Evolutionary conservation across 2,329 filamentous ascomycete genomes (phyloP).

Genomic region (Xylaria sp.): DNA sequence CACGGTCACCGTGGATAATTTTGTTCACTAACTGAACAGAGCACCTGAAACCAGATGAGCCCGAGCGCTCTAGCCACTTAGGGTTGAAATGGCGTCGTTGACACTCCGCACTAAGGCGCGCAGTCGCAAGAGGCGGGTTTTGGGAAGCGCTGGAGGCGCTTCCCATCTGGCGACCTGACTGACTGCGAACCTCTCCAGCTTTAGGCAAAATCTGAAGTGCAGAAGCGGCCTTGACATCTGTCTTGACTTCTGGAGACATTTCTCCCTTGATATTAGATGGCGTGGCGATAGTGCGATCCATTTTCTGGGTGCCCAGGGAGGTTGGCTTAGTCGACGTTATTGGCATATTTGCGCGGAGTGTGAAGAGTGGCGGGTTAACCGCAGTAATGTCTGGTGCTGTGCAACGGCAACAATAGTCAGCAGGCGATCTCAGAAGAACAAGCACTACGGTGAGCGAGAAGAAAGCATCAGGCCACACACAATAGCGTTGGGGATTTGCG

Average conservation of each 20-base stretch:
- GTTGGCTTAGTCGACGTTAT: slow-evolving; percentile 1
- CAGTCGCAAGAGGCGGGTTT: slow-evolving; percentile 21
- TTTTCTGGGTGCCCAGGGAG: neutral
- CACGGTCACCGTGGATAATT: slow-evolving; percentile 30
- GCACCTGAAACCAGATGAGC: slow-evolving; percentile 35
- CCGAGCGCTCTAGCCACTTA: slow-evolving; percentile 38
- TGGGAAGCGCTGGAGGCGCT: neutral
- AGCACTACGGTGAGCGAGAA: neutral
- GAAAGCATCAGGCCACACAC: slow-evolving; percentile 20
- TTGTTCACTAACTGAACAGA: slow-evolving; percentile 40
- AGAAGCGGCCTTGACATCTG: slow-evolving; percentile 12
- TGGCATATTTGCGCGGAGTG: neutral
- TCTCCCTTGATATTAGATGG: slow-evolving; percentile 14
- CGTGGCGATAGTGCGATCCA: neutral
- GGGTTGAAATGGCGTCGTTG: slow-evolving; percentile 48
- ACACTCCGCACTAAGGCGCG: slow-evolving; percentile 41
- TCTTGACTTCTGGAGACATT: slow-evolving; percentile 18
- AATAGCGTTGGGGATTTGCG: slow-evolving; percentile 18
- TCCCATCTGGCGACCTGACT: slow-evolving; percentile 1
- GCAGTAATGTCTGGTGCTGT: slow-evolving; percentile 25
- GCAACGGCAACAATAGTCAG: slow-evolving; percentile 13
- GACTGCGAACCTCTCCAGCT: neutral
- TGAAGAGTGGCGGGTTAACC: slow-evolving; percentile 18
- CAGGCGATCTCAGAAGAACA: neutral
- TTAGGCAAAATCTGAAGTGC: neutral